phyloP scores from a whole-genome alignment of 768 basidiomycete genomes.

The Suillus subalutaceus region DNA sequence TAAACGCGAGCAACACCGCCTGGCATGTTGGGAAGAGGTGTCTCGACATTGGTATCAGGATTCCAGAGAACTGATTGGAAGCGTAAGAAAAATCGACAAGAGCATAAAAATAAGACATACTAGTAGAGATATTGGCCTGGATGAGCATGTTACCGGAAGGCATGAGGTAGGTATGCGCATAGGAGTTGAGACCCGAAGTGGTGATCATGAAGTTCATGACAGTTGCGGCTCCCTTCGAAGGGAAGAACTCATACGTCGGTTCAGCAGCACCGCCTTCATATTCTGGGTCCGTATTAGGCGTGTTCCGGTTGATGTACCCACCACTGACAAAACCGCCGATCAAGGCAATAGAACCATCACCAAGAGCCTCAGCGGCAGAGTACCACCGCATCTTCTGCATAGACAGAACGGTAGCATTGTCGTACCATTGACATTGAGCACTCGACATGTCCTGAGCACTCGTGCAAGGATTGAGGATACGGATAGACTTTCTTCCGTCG shows the following conservation, averaged over 20 bases:
- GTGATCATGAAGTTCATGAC: conserved; percentile 68
- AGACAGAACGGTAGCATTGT: conserved; percentile 59
- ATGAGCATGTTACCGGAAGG: conserved; percentile 78
- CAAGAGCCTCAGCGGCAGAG: conserved; percentile 71
- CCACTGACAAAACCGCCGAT: conserved; percentile 82
- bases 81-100: background rate
- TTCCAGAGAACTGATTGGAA: conserved; percentile 49
- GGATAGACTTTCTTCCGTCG: conserved; percentile 79
- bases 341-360: conserved; percentile 77
- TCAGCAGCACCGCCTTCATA: conserved; percentile 73
- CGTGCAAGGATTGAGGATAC: conserved; percentile 79
- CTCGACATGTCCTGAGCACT: conserved; percentile 48
- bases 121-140: conserved; percentile 79
- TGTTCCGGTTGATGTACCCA: conserved; percentile 79
- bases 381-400: conserved; percentile 81
- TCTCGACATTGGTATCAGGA: conserved; percentile 57
- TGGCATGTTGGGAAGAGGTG: conserved; percentile 72
- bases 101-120: conserved; percentile 39
- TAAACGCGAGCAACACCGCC: conserved; percentile 77
- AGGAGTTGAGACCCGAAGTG: conserved; percentile 79
- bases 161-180: conserved; percentile 75
- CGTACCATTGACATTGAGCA: conserved; percentile 70
- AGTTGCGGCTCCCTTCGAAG: conserved; percentile 54
- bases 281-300: conserved; percentile 65
- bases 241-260: conserved; percentile 84